Conservation (phyloP, 1,139 yeast genomes). For the Hyphopichia pseudoburtonii region DNA sequence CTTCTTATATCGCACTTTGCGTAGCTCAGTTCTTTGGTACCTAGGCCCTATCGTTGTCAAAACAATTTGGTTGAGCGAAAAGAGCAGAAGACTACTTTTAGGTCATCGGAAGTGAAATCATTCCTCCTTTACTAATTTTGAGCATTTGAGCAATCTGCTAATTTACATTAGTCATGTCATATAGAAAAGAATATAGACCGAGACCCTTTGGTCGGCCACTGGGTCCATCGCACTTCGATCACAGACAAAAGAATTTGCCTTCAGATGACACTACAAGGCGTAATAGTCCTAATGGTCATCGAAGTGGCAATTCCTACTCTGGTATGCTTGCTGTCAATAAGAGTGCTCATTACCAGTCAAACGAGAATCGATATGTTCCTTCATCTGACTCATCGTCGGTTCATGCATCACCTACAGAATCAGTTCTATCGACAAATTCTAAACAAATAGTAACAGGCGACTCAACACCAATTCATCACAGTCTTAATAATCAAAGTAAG, state of each 20-base stretch:
- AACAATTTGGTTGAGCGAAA: too few relatives aligned
- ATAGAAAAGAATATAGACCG: conserved; percentile 12
- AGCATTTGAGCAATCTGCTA: too few relatives aligned
- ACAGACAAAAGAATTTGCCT: background rate
- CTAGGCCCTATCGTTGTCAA: too few relatives aligned
- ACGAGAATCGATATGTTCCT: conserved; percentile 10
- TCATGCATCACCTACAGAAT: conserved; percentile 2
- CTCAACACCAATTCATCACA: background rate
- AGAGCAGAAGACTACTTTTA: too few relatives aligned
- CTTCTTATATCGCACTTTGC: too few relatives aligned
- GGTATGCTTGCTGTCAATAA: conserved; percentile 3
- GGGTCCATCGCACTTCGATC: background rate
- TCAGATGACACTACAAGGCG: background rate
- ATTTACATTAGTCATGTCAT: conserved; percentile 11
- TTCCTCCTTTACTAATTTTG: too few relatives aligned
- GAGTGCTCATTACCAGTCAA: conserved; percentile 9
- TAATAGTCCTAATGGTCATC: conserved; percentile 5
- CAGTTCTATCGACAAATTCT: background rate
- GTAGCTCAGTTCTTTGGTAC: too few relatives aligned
- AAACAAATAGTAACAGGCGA: background rate
- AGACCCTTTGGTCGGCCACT: conserved; percentile 5
- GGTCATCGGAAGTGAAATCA: too few relatives aligned
- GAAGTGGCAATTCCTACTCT: background rate
- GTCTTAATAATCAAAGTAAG: background rate
- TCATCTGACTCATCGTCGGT: conserved; percentile 1